Base-by-base conservation (phyloP, 345 rosid species). In the Xanthoceras sorbifolium region DNA sequence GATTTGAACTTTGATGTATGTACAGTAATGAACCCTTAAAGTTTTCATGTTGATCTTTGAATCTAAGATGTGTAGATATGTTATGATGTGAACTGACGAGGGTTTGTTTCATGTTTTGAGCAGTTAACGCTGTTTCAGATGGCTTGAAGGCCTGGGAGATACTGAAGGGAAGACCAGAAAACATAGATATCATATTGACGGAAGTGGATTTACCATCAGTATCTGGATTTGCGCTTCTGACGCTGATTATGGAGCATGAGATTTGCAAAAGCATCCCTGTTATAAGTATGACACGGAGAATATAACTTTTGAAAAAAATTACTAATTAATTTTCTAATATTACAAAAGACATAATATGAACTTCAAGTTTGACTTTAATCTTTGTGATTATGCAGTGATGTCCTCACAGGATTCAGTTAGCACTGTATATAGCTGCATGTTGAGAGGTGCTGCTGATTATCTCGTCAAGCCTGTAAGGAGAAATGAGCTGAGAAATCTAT, bases 71-170 rank as follows among this genome's bases (percentile, higher is more conserved):
- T n/a, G 3, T 42, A 18, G 22, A 14, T 25, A 18, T 46, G 50
- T 44, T 40, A 20, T 59, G 28, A 46, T 67, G 55, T 22, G 72
- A 62, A 59, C 73, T 82, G 67, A 78, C 34, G 20, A n/a, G 12
- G 4, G 34, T 22, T 42, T 68, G 40, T 9, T 75, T 40, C 78
- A 64, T 18, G 73, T 71, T 77, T 67, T 78, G 74, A 29, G 79
- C 89, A 96, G 99, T 96, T 85, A 87, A 81, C 26, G 87, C 94
- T 32, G 94, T 91, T 52, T 62, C 97, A 48, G 97, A 96, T 88
- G 99, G 99, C 46, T 84, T 96, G 64, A 89, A 89, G 82, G 99
- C 98, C n/a, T 96, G 99, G 99, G 96, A 93, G 88, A 82, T 89
- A 76, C 84, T 92, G 28, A 91, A 87, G 83, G 94, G 87, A 73